These are phyloP conservation scores for Sporormia fimetaria DNA, from an alignment of 495 filamentous ascomycete genomes.

Conservation along the genomic window DNA sequence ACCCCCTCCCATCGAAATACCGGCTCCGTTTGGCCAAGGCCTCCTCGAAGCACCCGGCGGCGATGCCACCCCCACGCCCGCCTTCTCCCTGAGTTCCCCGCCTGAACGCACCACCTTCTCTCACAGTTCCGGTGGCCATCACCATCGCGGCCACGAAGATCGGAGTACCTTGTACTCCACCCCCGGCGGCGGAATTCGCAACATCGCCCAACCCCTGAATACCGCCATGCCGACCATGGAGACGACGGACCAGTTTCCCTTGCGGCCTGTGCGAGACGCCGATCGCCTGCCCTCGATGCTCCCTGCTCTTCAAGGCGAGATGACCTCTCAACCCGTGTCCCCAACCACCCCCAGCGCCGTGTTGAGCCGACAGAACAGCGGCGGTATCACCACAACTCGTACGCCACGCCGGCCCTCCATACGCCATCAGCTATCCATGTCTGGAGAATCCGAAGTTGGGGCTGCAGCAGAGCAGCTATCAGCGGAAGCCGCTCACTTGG, in stretches of 20 bases:
- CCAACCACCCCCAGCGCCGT: constrained; percentile 55
- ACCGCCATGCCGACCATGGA: constrained; percentile 46
- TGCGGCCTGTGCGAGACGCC: constrained; percentile 71
- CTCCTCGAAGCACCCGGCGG: constrained; percentile 41
- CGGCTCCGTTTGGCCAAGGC: constrained; percentile 42
- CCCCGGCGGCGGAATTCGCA: constrained; percentile 12
- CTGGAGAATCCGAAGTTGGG: constrained; percentile 71
- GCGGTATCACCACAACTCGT: no score
- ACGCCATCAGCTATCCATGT: constrained; percentile 75
- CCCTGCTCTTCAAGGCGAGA: constrained; percentile 55
- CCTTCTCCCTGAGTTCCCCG: constrained; percentile 59
- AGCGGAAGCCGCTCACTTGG: constrained; percentile 46
- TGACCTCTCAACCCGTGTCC: constrained; percentile 81
- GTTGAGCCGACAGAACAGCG: constrained; percentile 18
- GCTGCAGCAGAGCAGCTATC: constrained; percentile 63
- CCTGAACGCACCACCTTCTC: constrained; percentile 61
- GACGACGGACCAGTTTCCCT: constrained; percentile 54
- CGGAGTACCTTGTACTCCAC: constrained; percentile 36
- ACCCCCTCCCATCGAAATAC: constrained; percentile 69
- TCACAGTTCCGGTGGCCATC: constrained; percentile 48
- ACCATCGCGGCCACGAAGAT: constrained; percentile 49
- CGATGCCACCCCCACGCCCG: constrained; percentile 50
- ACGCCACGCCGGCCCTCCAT: constrained; percentile 62
- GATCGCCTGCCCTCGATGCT: constrained; percentile 82
- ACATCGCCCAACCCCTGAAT: constrained; percentile 33